Base-by-base conservation (phyloP, 129 eudicot genomes). In the Flaveria linearis region DNA sequence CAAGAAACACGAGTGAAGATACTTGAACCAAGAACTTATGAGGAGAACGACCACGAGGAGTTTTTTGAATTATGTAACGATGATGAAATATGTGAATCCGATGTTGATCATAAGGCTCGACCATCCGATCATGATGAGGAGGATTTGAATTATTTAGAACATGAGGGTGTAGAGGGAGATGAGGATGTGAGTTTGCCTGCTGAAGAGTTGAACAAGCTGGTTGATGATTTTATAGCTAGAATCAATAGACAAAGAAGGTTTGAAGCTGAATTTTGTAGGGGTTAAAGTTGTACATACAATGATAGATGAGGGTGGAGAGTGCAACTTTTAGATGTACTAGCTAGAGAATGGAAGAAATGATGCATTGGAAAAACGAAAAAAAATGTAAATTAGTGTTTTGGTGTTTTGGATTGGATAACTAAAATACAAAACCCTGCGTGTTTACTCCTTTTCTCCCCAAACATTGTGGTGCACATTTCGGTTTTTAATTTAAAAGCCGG, bases 151-250 rank as follows among this genome's bases (percentile, higher is more conserved):
- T 58, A 52, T 75, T 55, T 74, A n/a, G 52, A 15, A 72, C 33
- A 22, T 2, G 71, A 62, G 73, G 81, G 47, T n/a, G 17, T 64
- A 36, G 65, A 78, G 18, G 69, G 81, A 43, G 76, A 87, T 18
- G 80, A 6, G 58, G 64, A 58, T 41, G 60, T 73, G 75, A n/a
- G 36, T 78, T 81, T 73, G 69, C 69, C 81, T 8, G 41, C 74
- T 3, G 87, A 81, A 52, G 86, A 85, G 67, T 83, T 85, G 68
- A 88, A 85, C 76, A 88, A 78, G 75, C 68, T 84, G 81, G 88
- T 83, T 25, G 92, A 88, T 81, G 88, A 83, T 74, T 85, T 88
- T 68, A 88, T 88, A 49, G 90, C 89, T 42, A 85, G 81, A 51
- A 82, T 88, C 42, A 85, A 80, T 68, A 83, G 73, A 73, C 89